Conservation (phyloP, 352 stramenopile genomes). For the Globisporangium perplexum region DNA sequence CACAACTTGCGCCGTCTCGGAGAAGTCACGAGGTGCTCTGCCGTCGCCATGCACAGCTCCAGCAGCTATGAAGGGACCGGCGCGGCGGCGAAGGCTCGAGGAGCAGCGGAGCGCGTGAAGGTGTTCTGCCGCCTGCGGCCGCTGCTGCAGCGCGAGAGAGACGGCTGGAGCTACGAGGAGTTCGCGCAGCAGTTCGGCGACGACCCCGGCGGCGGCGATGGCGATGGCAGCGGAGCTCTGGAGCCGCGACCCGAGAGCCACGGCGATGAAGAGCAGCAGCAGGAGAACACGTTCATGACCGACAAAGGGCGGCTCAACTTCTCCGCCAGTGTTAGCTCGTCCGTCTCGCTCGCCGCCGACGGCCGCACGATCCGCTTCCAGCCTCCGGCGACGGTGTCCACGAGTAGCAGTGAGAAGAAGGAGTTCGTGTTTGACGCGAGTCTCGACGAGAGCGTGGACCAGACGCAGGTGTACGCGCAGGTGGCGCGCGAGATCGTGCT, state of each 20-base stretch:
- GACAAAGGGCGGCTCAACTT: conserved; percentile 30
- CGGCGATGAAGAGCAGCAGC: conserved; percentile 11
- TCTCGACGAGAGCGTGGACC: conserved; percentile 28
- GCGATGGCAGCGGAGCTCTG: conserved; percentile 2
- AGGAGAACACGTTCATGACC: conserved; percentile 60
- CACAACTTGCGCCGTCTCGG: too few species aligned
- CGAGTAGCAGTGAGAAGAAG: conserved; percentile 22
- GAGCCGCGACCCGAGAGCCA: conserved; percentile 5
- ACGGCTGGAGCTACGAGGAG: conserved; percentile 60
- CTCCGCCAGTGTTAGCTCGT: conserved; percentile 14
- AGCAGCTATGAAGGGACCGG: background rate
- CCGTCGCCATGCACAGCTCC: background rate
- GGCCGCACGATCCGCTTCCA: conserved; percentile 25
- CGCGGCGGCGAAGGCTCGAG: background rate
- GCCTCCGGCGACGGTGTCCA: too few species aligned
- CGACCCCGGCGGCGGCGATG: background rate
- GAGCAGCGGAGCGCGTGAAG: conserved; percentile 41
- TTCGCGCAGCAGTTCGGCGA: conserved; percentile 32
- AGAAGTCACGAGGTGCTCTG: too few species aligned
- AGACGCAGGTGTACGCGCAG: conserved; percentile 44
- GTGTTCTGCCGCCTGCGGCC: conserved; percentile 63
- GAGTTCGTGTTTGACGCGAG: conserved; percentile 60
- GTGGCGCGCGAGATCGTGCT: conserved; percentile 51
- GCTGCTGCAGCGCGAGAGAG: conserved; percentile 49
- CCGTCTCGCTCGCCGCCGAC: conserved; percentile 24